Evolutionary conservation across 495 filamentous ascomycete genomes (phyloP).

Genomic region (Penicillium silybi): DNA sequence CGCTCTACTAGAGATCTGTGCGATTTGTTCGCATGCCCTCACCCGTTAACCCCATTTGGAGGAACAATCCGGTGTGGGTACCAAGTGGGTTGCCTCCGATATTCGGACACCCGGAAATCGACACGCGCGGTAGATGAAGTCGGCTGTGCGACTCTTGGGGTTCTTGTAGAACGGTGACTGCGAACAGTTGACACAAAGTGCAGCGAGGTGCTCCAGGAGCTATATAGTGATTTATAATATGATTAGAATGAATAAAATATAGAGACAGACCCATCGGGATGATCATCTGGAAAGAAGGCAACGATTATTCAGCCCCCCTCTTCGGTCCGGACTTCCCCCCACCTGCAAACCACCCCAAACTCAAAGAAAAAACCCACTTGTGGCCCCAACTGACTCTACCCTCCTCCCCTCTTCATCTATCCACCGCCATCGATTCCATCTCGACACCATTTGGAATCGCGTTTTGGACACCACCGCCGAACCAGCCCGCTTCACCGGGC

Average conservation of each 20-base stretch:
- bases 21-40: background rate
- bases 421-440: conserved; percentile 7
- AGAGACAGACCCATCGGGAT: background rate
- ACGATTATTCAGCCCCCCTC: conserved; percentile 24
- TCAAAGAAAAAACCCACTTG: conserved; percentile 16
- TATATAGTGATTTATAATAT: background rate
- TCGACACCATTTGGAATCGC: background rate
- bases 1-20: too few species aligned
- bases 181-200: background rate
- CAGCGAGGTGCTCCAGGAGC: background rate
- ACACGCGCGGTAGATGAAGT: background rate
- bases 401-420: conserved; percentile 4
- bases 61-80: conserved; percentile 1
- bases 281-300: conserved; percentile 1
- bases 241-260: background rate
- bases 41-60: background rate
- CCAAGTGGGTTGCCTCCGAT: conserved; percentile 4
- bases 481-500: background rate
- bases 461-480: background rate
- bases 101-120: conserved; percentile 5
- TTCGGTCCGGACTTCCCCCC: conserved; percentile 2
- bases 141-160: background rate
- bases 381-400: conserved; percentile 1
- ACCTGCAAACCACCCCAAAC: conserved; percentile 11
- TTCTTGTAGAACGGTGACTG: background rate